phyloP scores from a whole-genome alignment of 2,329 filamentous ascomycete genomes.

The Rhinocladiella similis region DNA sequence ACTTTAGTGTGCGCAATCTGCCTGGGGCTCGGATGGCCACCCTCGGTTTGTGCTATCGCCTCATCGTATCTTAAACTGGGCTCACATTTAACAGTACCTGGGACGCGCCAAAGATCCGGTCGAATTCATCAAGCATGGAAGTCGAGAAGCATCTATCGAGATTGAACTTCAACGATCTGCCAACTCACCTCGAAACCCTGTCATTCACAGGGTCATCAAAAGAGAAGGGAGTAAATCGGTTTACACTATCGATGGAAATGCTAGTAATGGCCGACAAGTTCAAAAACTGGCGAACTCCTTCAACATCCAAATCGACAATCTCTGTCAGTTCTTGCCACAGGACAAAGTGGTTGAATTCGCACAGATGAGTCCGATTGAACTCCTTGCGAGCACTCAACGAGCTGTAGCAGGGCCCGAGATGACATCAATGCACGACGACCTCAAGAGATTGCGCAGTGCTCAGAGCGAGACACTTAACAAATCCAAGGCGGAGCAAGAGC shows the following conservation, averaged over 20 bases:
- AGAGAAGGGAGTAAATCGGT: constrained; percentile 77
- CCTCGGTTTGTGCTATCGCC: constrained; percentile 49
- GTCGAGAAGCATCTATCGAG: constrained; percentile 75
- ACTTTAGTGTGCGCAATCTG: constrained; percentile 97
- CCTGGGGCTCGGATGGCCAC: constrained; percentile 80
- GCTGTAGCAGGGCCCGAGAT: constrained; percentile 83
- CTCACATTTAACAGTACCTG: constrained; percentile 56
- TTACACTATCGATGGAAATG: constrained; percentile 74
- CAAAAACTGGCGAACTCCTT: constrained; percentile 67
- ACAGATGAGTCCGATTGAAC: constrained; percentile 73
- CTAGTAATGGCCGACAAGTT: constrained; percentile 62
- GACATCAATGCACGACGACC: constrained; percentile 71
- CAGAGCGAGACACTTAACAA: constrained; percentile 65
- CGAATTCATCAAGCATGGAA: constrained; percentile 92
- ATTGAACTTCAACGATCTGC: constrained; percentile 72
- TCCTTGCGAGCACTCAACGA: constrained; percentile 81
- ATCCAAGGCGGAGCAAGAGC: constrained; percentile 60
- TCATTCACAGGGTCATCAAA: constrained; percentile 75
- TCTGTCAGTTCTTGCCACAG: constrained; percentile 95
- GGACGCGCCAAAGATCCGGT: constrained; percentile 81
- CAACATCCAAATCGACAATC: constrained; percentile 93
- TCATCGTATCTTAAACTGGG: not conserved
- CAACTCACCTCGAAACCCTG: constrained; percentile 58
- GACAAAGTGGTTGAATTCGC: constrained; percentile 96
- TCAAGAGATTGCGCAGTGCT: constrained; percentile 69